Base-by-base conservation (phyloP, 2,329 filamentous ascomycete species). In the Aspergillus pseudoterreus region DNA sequence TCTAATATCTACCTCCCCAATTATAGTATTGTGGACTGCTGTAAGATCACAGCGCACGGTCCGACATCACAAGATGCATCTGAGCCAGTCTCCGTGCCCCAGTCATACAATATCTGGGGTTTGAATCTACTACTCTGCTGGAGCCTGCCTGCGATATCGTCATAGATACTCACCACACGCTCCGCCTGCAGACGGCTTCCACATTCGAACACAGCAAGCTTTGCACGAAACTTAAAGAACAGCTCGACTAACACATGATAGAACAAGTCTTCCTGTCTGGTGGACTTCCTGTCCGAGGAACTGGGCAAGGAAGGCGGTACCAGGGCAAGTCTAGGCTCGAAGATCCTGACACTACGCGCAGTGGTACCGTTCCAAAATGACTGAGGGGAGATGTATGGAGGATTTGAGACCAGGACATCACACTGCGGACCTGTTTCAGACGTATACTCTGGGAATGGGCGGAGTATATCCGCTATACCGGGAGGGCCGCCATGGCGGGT, bases 331-430 rank as follows among this genome's bases (percentile, higher is more conserved):
- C 76, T 82, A 3, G 94, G 94, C 71, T 99, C 94, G 66, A 84
- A 90, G 43, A 83, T 83, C 14, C 90, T 82, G 27, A 96, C 92
- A 11, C 88, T 92, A 22, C 84, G 81, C 1, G 79, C 76, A 1
- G 87, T 91, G 15, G 82, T 81, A 36, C 71, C 78, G 36, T 77
- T 60, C 5, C 54, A 71, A 62, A 88, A 91, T 6, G 81, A 82
- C 3, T 66, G 58, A 0, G 77, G 73, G 2, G 91, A 95, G 46
- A 97, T 86, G 67, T 97, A 97, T 0, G 94, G 94, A 14, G 94
- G 94, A 63, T 99, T 99, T 1, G 88, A 88, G 33, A 94, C 81
- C 1, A 99, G 71, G 4, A 97, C 72, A 55, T 95, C 85, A 63
- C 71, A 73, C 19, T 50, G 45, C 21, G 36, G 36, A 17, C 43